phyloP scores from a whole-genome alignment of 2,329 filamentous ascomycete species.

The Hymenoscyphus albidus region DNA sequence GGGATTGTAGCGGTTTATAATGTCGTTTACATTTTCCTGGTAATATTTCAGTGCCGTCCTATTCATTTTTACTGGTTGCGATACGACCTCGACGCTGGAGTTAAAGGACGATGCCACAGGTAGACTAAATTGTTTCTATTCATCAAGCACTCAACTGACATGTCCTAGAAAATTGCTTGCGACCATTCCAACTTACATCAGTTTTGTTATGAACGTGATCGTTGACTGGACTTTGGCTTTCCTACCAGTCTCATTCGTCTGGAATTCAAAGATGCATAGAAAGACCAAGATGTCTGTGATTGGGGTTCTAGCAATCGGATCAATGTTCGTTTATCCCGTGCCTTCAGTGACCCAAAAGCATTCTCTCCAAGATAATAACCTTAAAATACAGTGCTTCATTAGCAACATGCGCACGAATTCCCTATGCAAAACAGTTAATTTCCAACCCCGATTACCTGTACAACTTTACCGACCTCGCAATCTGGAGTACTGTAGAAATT shows the following conservation, averaged over 20 bases:
- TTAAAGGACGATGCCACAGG: slow-evolving; percentile 32
- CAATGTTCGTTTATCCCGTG: slow-evolving; percentile 32
- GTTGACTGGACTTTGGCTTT: slow-evolving; percentile 39
- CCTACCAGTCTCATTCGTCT: slow-evolving; percentile 38
- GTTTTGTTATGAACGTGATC: slow-evolving; percentile 37
- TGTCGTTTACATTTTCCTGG: slow-evolving; percentile 36
- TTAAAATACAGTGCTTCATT: slow-evolving; percentile 34
- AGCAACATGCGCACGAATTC: slow-evolving; percentile 39
- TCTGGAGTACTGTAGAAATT: slow-evolving; percentile 40
- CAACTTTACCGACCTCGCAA: slow-evolving; percentile 38
- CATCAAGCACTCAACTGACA: no score
- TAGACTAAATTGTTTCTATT: no score
- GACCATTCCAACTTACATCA: slow-evolving; percentile 35
- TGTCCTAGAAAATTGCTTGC: slow-evolving; percentile 18
- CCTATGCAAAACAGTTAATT: slow-evolving; percentile 36
- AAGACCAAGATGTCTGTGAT: slow-evolving; percentile 37
- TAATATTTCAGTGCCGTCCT: slow-evolving; percentile 37
- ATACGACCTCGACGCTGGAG: slow-evolving; percentile 21
- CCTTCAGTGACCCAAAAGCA: background rate
- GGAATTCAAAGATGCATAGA: slow-evolving; percentile 37
- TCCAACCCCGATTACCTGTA: slow-evolving; percentile 36
- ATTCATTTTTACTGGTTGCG: slow-evolving; percentile 36
- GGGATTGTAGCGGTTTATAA: slow-evolving; percentile 34
- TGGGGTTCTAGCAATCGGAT: slow-evolving; percentile 30
- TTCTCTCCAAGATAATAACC: background rate